Evolutionary conservation across 768 basidiomycete species (phyloP), one percentile per base, ranked within the genome.

Genomic region (Nevesoporus exiguus): DNA sequence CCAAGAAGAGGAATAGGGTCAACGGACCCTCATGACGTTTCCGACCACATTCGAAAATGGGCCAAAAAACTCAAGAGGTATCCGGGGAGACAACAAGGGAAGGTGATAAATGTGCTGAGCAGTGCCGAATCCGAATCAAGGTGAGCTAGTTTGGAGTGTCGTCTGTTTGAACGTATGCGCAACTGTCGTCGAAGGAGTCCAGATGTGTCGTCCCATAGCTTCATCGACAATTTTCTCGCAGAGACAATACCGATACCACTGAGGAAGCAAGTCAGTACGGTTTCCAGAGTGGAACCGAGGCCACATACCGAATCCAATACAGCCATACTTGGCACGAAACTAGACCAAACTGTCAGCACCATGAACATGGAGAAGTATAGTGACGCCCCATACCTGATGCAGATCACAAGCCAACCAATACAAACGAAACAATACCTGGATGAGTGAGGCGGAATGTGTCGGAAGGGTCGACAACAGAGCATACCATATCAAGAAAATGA

Each of bases 161-260:
- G 56, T 58, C 42, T 46, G 49, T 46, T 61, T 57, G 60, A 55
- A 49, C 22, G 40, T 7, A 25, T 61, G 49, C 13, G 48, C 27
- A 45, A 40, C 29, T 44, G 45, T 61, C 48, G 55, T 51, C 42
- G 15, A 62, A 41, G 56, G 51, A 54, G 24, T n/a, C 60, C 60
- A 48, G 50, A 14, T 42, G 34, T 39, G 19, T 54, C 46, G 5
- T 46, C 47, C 33, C 30, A 31, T 47, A 39, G 43, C 29, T 34
- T 30, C 11, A 56, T 58, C 36, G 49, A 44, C 13, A 39, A 44
- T 25, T 61, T 62, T 62, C 49, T 42, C 25, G 44, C 30, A 14
- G 42, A 62, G 47, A 61, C 40, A n/a, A 52, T 57, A 46, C 51
- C 5, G 24, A 52, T 39, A n/a, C 55, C 8, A 39, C 47, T 50